Base-by-base conservation (phyloP, 345 rosid species). In the Arabis alpina region DNA sequence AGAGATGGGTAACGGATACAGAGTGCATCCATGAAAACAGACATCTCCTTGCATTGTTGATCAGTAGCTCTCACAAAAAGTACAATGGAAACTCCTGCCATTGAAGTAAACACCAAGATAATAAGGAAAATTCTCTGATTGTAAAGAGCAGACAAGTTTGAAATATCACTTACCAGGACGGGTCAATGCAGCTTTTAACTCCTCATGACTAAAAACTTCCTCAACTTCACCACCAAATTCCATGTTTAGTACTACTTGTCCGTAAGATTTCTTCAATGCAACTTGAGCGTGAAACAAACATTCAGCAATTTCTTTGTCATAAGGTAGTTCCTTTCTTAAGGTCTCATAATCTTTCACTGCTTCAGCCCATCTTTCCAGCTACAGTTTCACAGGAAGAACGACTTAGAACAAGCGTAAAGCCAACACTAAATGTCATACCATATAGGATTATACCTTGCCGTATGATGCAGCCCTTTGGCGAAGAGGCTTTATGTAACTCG, bases 171-270 rank as follows among this genome's bases (percentile, higher is more conserved):
- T 54, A 90, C 99, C 94, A 3, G 93, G 90, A 40, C 85, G 80
- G 52, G 94, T 88, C 54, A 92, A 48, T 54, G 96, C 96, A 58
- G 92, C 91, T 79, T 72, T 84, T 74, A 95, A 88, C 82, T 86
- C 93, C 73, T 88, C 96, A 61, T 84, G 80, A 42, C 83, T 84
- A 30, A 65, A 66, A n/a, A 87, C 85, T 74, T 85, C 83, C 82
- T 90, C 99, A 51, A 95, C 99, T 76, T 88, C 97, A 55, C 98
- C 93, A 25, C 98, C 97, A 70, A 95, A 95, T 77, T 92, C 88
- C 97, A 95, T 80, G 79, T 95, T 90, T 65, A 84, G 54, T 39
- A 95, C 97, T 70, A 87, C 96, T 77, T 88, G 97, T 14, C 99
- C 99, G 0, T 85, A 90, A 58, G 94, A 95, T 75, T 87, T 95